These are phyloP conservation scores for Orbilia ellipsospora DNA, from an alignment of 2,329 filamentous ascomycete species.

Conservation along the genomic window DNA sequence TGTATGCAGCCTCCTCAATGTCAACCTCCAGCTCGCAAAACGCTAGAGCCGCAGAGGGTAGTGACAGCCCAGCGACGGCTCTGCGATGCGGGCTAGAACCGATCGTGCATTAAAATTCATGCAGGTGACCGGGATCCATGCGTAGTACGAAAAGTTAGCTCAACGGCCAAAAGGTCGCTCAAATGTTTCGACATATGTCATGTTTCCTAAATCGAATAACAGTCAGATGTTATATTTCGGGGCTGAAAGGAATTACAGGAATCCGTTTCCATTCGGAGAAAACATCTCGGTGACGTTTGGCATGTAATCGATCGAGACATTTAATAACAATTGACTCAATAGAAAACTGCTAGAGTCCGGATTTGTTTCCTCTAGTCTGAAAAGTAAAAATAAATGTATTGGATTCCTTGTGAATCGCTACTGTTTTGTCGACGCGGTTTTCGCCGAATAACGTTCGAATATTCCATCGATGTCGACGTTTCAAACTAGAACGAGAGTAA, in stretches of 20 bases:
- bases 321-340: too few species aligned
- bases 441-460: constrained; percentile 11
- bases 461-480: background rate
- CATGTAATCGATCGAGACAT: constrained; percentile 5
- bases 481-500: background rate
- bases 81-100: constrained; percentile 35
- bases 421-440: constrained; percentile 10
- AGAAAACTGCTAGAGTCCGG: too few species aligned
- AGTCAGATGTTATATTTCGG: too few species aligned
- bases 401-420: background rate
- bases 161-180: background rate
- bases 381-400: too few species aligned
- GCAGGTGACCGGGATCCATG: constrained; percentile 18
- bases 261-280: constrained; percentile 22
- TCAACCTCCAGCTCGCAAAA: constrained; percentile 6
- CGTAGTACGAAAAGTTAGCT: constrained; percentile 12
- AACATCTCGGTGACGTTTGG: constrained; percentile 5
- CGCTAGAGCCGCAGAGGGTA: constrained; percentile 18
- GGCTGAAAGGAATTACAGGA: background rate
- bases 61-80: constrained; percentile 27
- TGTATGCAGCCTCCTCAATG: background rate
- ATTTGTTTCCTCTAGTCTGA: too few species aligned
- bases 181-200: too few species aligned
- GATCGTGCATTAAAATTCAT: constrained; percentile 32
- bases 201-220: too few species aligned